These are phyloP conservation scores for Kazachstania viticola DNA, from an alignment of 805 yeast species.

Conservation along the genomic window DNA sequence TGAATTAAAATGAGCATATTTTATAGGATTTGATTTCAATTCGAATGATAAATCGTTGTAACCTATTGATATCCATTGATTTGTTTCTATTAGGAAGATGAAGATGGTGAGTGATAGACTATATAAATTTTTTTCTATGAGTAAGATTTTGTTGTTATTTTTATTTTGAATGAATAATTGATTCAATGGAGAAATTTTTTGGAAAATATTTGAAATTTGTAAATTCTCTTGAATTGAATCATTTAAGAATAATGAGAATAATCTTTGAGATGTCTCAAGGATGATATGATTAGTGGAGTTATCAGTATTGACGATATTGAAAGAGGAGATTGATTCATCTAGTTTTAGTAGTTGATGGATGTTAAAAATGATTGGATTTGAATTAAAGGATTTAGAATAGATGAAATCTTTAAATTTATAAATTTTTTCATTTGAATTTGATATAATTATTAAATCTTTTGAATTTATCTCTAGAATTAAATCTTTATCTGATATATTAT, in stretches of 20 bases:
- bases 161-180: conserved; percentile 1
- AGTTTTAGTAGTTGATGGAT: too few relatives aligned
- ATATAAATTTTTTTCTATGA: conserved; percentile 3
- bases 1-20: conserved; percentile 6
- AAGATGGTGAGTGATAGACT: conserved; percentile 1
- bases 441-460: too few relatives aligned
- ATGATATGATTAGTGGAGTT: too few relatives aligned
- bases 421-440: too few relatives aligned
- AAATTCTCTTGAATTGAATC: background rate
- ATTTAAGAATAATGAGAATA: conserved; percentile 1
- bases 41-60: conserved; percentile 9
- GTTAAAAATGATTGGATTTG: too few relatives aligned
- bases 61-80: conserved; percentile 10
- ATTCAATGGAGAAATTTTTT: background rate
- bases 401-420: too few relatives aligned
- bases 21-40: conserved; percentile 8
- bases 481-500: too few relatives aligned
- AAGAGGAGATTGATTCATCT: too few relatives aligned
- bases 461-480: too few relatives aligned
- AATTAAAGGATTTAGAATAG: too few relatives aligned
- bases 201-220: background rate
- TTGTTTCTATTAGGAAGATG: background rate
- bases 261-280: conserved; percentile 5
- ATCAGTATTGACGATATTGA: too few relatives aligned
- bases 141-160: background rate